These are phyloP conservation scores for Akanthomyces uredinophilus DNA, from an alignment of 2,329 filamentous ascomycete genomes.

Conservation along the genomic window DNA sequence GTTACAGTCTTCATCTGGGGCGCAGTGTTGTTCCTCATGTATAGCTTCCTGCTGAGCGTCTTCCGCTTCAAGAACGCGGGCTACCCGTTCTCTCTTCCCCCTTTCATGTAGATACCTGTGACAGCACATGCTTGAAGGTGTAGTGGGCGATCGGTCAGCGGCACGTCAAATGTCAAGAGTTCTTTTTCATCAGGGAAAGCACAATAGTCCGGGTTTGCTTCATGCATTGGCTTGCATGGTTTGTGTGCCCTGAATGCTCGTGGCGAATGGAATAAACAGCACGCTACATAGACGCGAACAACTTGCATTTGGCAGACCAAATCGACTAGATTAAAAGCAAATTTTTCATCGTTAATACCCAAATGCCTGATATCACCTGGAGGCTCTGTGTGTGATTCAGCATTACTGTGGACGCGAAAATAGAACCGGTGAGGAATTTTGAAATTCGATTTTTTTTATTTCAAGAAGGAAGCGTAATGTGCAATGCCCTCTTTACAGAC, in stretches of 20 bases:
- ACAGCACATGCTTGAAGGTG: neutral
- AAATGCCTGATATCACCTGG: too few species aligned
- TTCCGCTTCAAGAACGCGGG: conserved; percentile 93
- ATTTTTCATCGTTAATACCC: neutral
- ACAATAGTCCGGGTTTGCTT: neutral
- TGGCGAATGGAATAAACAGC: neutral
- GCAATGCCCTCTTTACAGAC: conserved; percentile 33
- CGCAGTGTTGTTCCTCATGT: conserved; percentile 70
- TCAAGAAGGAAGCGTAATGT: conserved; percentile 37
- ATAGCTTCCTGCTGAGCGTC: conserved; percentile 89
- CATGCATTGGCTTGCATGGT: neutral
- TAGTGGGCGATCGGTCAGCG: neutral
- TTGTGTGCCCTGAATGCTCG: neutral
- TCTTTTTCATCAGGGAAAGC: neutral
- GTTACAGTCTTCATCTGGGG: conserved; percentile 77
- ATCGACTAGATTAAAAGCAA: neutral
- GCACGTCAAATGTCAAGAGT: neutral
- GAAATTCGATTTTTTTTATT: conserved; percentile 29
- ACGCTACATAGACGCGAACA: neutral
- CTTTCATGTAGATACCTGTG: conserved; percentile 58
- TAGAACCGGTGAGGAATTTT: neutral
- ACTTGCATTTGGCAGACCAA: neutral
- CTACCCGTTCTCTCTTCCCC: conserved; percentile 91
- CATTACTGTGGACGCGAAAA: neutral
- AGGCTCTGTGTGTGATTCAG: neutral